Percentiles rank a stretch among this genome's conserved stretches.
phyloP scores from a whole-genome alignment of 177 flowering plant species.

The Vitis hybrid region DNA sequence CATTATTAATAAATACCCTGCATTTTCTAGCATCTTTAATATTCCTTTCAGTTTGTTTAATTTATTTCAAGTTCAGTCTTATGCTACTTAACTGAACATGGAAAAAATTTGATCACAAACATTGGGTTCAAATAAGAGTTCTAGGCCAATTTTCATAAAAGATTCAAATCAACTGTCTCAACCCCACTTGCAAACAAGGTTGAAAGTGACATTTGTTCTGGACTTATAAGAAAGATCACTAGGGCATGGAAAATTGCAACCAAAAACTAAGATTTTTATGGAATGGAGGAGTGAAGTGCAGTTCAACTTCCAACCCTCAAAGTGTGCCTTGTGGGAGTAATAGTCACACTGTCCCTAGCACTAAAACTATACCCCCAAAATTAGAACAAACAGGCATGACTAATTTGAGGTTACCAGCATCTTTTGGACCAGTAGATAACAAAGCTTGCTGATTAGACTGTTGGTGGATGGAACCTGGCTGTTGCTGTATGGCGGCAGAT shows the following conservation, averaged over 20 bases:
- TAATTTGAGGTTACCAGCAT: constrained; percentile 48
- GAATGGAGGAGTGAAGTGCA: no score
- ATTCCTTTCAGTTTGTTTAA: neutral
- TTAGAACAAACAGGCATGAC: neutral
- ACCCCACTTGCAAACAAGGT: neutral
- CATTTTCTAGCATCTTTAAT: neutral
- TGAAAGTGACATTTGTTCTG: neutral
- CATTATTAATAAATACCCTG: no score
- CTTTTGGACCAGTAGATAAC: constrained; percentile 47
- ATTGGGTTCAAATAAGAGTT: neutral
- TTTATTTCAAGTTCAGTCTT: neutral
- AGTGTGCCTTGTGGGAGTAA: no score
- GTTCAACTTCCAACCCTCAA: no score
- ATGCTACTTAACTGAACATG: neutral
- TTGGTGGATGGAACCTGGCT: constrained; percentile 53
- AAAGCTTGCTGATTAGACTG: constrained; percentile 56
- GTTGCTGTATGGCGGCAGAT: constrained; percentile 55
- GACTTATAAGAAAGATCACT: no score
- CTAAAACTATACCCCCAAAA: neutral
- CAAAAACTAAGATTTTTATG: no score
- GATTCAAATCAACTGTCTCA: neutral
- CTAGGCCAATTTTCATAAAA: neutral
- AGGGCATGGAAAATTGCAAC: no score
- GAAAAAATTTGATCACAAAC: neutral
- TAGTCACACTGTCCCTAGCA: no score